phyloP scores from a whole-genome alignment of 768 basidiomycete species.

The Udeniomyces megalosporus region DNA sequence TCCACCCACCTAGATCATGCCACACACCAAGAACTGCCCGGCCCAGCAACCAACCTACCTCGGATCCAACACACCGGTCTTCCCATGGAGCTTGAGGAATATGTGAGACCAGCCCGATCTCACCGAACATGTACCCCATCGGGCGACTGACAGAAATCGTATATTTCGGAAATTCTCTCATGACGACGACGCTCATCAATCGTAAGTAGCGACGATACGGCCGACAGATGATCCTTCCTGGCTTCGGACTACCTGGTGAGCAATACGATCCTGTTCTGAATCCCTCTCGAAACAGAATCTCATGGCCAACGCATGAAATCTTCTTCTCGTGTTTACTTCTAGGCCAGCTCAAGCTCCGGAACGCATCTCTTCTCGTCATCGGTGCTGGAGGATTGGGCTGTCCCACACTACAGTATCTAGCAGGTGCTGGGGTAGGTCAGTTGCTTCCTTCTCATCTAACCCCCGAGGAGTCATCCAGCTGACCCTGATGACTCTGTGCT shows the following conservation, averaged over 20 bases:
- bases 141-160: too few relatives aligned
- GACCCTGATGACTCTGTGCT: neutral
- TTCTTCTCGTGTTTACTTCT: neutral
- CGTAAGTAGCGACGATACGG: slow-evolving; percentile 68
- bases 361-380: slow-evolving; percentile 63
- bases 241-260: slow-evolving; percentile 68
- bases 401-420: slow-evolving; percentile 85
- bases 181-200: too few relatives aligned
- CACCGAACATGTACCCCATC: too few relatives aligned
- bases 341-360: slow-evolving; percentile 72
- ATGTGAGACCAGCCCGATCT: too few relatives aligned
- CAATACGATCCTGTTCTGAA: too few relatives aligned
- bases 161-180: too few relatives aligned
- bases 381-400: slow-evolving; percentile 95
- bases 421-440: slow-evolving; percentile 78
- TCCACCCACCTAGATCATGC: too few relatives aligned
- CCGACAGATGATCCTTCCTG: slow-evolving; percentile 85
- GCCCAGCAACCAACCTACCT: neutral
- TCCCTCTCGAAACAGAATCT: too few relatives aligned
- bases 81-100: slow-evolving; percentile 12
- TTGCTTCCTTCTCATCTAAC: neutral
- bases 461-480: neutral
- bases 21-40: too few relatives aligned
- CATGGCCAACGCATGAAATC: too few relatives aligned
- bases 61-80: neutral